Evolutionary conservation across 352 stramenopile species (phyloP), one percentile per base, ranked within the genome.

Genomic region (Phytophthora hibernalis): DNA sequence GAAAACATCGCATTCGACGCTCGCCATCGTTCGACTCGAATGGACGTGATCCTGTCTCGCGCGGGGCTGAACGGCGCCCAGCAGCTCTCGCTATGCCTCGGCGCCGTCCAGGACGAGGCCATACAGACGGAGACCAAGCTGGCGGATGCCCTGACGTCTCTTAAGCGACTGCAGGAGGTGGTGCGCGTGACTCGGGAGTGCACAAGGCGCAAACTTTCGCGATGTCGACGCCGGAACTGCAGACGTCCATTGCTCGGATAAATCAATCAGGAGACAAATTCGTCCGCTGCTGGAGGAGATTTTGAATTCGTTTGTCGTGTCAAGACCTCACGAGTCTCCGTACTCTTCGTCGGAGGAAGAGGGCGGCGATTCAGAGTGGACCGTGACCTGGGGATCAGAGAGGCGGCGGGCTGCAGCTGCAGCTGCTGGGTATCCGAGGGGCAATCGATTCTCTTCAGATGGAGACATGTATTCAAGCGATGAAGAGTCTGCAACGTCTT

Each of bases 261-360:
- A 30, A n/a, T 9, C 12, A 43, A 13, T 38, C 30, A 6, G 28
- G 43, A 15, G 24, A 54, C 20, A 67, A 22, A 50, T 67, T 12
- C 6, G 22, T 12, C 42, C 42, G 15, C 30, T 67, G 18, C 50
- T 67, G 33, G 9, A 22, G 20, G 53, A 50, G 16, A 53, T 67
- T 22, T 49, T 37, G 31, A 37, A 13, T 13, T 2, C 31, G 31
- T 37, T 37, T 13, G 7, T 15, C 5, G 31, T 37, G 4, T 10
- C 31, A 13, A 37, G 8, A 2, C 11, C 37, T 21, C 26, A 24
- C 21, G 56, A 13, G 16, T 21, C 47, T 9, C 26, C 40, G 8
- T 18, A 26, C 21, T 54, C 48, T 48, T 66, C 47, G 48, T 54
- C 48, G 10, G 58, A 66, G 22, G 49, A 61, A 40, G 50, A 67